Evolutionary conservation across 768 basidiomycete genomes (phyloP).

Genomic region (Mycena epipterygia): DNA sequence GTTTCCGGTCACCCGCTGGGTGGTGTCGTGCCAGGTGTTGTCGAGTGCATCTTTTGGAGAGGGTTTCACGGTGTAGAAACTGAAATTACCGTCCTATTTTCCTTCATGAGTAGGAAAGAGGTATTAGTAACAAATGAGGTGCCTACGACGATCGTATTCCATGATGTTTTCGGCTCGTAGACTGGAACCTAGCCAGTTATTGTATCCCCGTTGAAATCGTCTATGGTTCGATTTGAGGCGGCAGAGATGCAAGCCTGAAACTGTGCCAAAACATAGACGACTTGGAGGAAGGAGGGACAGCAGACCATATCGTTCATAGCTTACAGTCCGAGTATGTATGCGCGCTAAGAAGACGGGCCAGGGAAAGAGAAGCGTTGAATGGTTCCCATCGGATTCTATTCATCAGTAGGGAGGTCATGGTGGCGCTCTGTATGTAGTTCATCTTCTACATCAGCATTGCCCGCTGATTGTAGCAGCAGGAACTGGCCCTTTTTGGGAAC

Average conservation of each 20-base stretch:
- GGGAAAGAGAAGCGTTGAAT: too few relatives aligned
- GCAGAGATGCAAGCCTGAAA: background rate
- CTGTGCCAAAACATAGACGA: background rate
- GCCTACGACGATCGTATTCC: slow-evolving; percentile 8
- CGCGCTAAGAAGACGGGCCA: too few relatives aligned
- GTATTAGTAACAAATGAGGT: background rate
- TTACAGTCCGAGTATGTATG: too few relatives aligned
- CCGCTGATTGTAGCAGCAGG: too few relatives aligned
- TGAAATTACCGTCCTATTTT: slow-evolving; percentile 4
- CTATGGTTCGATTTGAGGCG: slow-evolving; percentile 6
- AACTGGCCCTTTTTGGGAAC: too few relatives aligned
- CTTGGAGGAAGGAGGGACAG: background rate
- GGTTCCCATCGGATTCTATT: too few relatives aligned
- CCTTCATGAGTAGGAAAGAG: background rate
- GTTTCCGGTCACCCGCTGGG: background rate
- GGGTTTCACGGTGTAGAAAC: background rate
- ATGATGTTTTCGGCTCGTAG: background rate
- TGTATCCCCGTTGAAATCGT: background rate
- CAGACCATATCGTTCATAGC: too few relatives aligned
- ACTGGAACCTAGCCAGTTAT: background rate
- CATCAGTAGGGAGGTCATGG: too few relatives aligned
- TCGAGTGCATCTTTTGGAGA: background rate
- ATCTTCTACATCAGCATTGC: too few relatives aligned
- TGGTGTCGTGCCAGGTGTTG: slow-evolving; percentile 5
- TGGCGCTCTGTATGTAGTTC: too few relatives aligned